Evolutionary conservation across 2,329 filamentous ascomycete species (phyloP), one percentile per base, ranked within the genome.

Genomic region (Cladophialophora bantiana): DNA sequence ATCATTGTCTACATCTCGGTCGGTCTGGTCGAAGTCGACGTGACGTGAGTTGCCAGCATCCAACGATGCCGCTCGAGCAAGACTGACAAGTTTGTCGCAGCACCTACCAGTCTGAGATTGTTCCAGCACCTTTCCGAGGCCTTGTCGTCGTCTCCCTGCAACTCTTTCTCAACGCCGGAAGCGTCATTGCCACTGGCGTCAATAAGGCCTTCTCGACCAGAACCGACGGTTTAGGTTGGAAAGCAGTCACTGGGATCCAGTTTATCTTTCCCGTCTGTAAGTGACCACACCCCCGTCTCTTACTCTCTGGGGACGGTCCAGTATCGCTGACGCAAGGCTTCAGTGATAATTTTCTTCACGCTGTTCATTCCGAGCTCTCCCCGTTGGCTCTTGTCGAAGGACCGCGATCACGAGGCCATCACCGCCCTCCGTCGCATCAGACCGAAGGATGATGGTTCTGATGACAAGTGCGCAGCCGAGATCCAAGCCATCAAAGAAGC

Each of bases 351-450:
- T 45, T 72, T 66, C 20, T 78, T 82, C 18, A 53, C 59, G 20
- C 50, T 58, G 2, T 59, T 62, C 35, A 7, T 67, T 10, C 65
- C 65, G 4, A 85, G 87, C 71, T 85, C 83, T 0, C 85, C 86
- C 9, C 80, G 86, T 62, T 88, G 85, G 85, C 78, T 88, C 4
- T 81, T 87, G 26, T 73, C 86, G 60, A 84, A 85, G 73, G 85
- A 84, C 42, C 77, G 80, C 5, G 83, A 86, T 66, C 81, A 85
- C 18, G 81, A 85, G 69, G 83, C 83, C 0, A 72, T 80, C n/a
- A 73, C 79, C 7, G 82, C 85, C 2, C 73, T 85, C 15, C 75
- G 74, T 2, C 32, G 36, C 3, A 13, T 58, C 26, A 10, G 55
- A 42, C 55, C 55, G 34, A 58, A 58, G 55, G 36, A 12, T 3